Evolutionary conservation across 192 early-diverging fungal species (phyloP).

Genomic region (Jimgerdemannia lactiflua): DNA sequence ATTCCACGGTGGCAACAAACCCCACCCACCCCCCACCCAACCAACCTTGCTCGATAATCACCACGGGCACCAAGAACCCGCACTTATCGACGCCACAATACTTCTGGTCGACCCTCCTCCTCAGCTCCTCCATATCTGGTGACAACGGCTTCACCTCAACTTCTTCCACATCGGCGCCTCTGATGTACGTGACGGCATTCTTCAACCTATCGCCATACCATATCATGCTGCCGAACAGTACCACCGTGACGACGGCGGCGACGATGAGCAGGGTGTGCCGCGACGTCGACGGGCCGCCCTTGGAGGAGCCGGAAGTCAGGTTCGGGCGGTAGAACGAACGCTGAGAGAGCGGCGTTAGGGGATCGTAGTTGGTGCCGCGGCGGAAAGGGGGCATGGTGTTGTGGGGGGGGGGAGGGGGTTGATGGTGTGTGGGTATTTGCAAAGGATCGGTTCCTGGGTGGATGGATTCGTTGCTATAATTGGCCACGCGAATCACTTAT

Average conservation of each 20-base stretch:
- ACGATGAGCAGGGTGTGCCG: background rate
- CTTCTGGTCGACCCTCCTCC: background rate
- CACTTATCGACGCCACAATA: background rate
- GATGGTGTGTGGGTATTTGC: no score
- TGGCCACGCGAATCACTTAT: no score
- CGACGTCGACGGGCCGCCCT: background rate
- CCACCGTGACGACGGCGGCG: background rate
- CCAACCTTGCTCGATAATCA: slow-evolving; percentile 4
- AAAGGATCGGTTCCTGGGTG: no score
- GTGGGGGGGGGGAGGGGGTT: no score
- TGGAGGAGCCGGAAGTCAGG: background rate
- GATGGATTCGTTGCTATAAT: no score
- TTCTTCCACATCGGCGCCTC: no score
- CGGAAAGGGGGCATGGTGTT: background rate
- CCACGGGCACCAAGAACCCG: slow-evolving; percentile 4
- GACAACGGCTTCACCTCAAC: no score
- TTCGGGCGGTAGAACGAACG: background rate
- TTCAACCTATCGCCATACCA: background rate
- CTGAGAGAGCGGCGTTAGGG: background rate
- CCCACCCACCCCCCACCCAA: background rate
- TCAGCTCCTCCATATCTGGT: background rate
- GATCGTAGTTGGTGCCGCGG: background rate
- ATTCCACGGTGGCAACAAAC: no score
- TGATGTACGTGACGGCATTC: background rate
- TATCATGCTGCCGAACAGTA: background rate